These are phyloP conservation scores for Casaregolazyma suthepensis DNA, from an alignment of 1,139 yeast genomes.

Conservation along the genomic window DNA sequence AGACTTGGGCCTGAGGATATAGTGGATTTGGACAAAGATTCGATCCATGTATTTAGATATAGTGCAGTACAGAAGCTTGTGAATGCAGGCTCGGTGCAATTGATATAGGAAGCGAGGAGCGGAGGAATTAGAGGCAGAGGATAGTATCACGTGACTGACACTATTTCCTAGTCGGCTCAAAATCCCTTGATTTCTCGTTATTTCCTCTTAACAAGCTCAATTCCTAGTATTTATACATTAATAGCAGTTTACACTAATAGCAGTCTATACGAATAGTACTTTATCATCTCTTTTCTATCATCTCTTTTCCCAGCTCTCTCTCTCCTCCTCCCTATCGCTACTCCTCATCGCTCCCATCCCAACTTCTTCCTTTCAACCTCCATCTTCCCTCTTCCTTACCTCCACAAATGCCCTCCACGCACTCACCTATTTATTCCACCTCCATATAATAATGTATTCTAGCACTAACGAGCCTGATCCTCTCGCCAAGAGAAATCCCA, in stretches of 20 bases:
- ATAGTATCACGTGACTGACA: not conserved
- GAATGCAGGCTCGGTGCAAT: constrained; percentile 20
- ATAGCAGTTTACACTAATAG: too few relatives aligned
- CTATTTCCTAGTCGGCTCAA: not conserved
- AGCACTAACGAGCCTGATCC: not conserved
- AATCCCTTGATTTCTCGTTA: not conserved
- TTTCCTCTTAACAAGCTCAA: not conserved
- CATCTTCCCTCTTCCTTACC: not conserved
- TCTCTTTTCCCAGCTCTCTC: not conserved
- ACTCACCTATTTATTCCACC: not conserved
- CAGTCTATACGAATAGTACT: too few relatives aligned
- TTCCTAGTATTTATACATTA: not conserved
- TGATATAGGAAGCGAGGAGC: constrained; percentile 18
- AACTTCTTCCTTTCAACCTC: not conserved
- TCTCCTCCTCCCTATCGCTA: not conserved
- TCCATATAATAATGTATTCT: not conserved
- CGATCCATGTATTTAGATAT: constrained; percentile 73
- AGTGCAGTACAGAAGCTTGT: constrained; percentile 37
- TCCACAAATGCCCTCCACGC: not conserved
- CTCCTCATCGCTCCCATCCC: not conserved
- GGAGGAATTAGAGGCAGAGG: not conserved
- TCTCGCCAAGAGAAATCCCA: not conserved
- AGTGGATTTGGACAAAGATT: constrained; percentile 56
- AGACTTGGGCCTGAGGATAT: constrained; percentile 44
- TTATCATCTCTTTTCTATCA: too few relatives aligned